Conservation (phyloP, 1,139 yeast genomes). For the Protomyces inundatus region DNA sequence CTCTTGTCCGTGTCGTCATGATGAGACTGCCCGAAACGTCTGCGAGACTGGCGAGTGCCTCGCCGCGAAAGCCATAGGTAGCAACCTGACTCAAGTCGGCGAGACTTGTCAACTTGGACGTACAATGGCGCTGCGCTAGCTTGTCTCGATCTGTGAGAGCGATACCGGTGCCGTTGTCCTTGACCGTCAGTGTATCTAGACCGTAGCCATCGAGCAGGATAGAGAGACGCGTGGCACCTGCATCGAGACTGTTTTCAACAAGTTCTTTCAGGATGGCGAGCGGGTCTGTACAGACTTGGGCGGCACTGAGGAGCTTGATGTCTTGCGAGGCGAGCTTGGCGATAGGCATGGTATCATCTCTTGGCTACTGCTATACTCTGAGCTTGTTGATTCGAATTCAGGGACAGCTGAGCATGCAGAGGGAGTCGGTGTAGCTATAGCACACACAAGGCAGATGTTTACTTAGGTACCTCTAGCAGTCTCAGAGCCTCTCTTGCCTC, state of each 20-base stretch:
- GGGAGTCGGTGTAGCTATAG: no score
- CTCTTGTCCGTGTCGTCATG: constrained; percentile 39
- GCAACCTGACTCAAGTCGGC: constrained; percentile 45
- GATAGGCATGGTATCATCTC: constrained; percentile 1
- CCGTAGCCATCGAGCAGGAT: constrained; percentile 54
- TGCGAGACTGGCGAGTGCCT: constrained; percentile 54
- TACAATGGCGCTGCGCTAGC: constrained; percentile 51
- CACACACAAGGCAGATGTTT: no score
- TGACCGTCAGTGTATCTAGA: constrained; percentile 46
- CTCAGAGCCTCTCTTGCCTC: no score
- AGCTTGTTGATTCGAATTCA: not conserved
- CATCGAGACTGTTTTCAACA: constrained; percentile 62
- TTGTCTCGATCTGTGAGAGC: constrained; percentile 45
- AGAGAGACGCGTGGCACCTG: constrained; percentile 49
- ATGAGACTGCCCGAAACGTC: constrained; percentile 36
- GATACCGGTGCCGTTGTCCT: constrained; percentile 65
- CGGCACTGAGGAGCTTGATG: constrained; percentile 28
- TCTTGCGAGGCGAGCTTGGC: constrained; percentile 2
- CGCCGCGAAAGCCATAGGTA: constrained; percentile 64
- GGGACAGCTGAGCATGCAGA: no score
- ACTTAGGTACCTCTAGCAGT: no score
- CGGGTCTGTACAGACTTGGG: constrained; percentile 36
- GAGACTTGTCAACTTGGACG: constrained; percentile 50
- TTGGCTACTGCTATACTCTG: not conserved
- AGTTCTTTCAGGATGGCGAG: constrained; percentile 53